Evolutionary conservation across 2,329 filamentous ascomycete genomes (phyloP), one percentile per base, ranked within the genome.

Genomic region (Aspergillus pseudonomiae): DNA sequence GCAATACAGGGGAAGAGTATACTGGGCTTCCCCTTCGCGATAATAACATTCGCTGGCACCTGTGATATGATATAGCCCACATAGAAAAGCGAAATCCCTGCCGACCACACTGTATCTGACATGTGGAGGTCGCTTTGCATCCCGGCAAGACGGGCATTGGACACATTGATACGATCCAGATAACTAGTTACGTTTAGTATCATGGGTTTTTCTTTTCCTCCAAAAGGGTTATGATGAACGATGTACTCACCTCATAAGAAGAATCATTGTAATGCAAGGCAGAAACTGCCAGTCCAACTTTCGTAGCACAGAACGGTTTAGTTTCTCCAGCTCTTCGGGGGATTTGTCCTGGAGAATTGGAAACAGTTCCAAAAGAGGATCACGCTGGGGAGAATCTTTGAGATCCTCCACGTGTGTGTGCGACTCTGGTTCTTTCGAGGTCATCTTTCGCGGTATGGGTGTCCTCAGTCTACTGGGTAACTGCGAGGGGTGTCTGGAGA

Each of bases 51-150:
- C 3, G 59, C 63, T 3, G 59, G 63, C 1, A 64, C 59, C 16
- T 64, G 63, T 4, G 63, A 64, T 24, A 62, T 64, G 32, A 64
- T 64, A 24, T 64, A 64, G 5, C 63, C 63, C 14, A 64, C 63
- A 24, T 62, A 64, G 59, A 64, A 64, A 6, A 64, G 59, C 9
- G 60, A 68, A 26, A 63, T 63, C 3, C 63, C 63, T 0, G 61
- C 63, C 7, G 63, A 65, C 63, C 63, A 65, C 45, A 54, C 53
- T 1, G 61, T 63, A 34, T 65, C 63, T 12, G 57, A 43, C 63
- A 65, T 65, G 54, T 63, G 50, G 4, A 65, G 41, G 39, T 65
- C 63, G 1, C 53, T 54, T 24, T 65, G 63, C 63, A 65, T 65
- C 9, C 63, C 63, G 1, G 63, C 63, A 2, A 65, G 63, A 7